These are phyloP conservation scores for Calonectria hongkongensis DNA, from an alignment of 2,329 filamentous ascomycete species.

Conservation along the genomic window DNA sequence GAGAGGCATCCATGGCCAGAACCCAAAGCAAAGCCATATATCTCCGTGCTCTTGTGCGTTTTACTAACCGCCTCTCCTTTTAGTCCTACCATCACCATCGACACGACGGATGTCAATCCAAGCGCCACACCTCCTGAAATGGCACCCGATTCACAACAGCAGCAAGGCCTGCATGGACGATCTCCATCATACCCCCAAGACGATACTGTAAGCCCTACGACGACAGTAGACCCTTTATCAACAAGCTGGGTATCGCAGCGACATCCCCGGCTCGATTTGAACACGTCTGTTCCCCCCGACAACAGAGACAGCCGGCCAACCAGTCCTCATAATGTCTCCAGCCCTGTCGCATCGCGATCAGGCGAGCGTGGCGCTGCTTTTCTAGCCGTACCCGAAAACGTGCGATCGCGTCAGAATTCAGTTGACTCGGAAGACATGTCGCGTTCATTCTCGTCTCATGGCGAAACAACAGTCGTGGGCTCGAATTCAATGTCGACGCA, in stretches of 20 bases:
- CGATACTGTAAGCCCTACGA: constrained; percentile 64
- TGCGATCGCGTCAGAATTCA: constrained; percentile 79
- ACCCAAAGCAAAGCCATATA: constrained; percentile 29
- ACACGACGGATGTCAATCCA: constrained; percentile 66
- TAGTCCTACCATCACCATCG: constrained; percentile 74
- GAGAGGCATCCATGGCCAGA: constrained; percentile 28
- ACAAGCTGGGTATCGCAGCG: constrained; percentile 49
- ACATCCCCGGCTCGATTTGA: constrained; percentile 64
- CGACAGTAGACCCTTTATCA: constrained; percentile 59
- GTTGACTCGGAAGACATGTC: constrained; percentile 80
- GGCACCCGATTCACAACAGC: constrained; percentile 52
- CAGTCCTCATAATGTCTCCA: constrained; percentile 84
- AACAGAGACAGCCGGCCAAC: constrained; percentile 80
- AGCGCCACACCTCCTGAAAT: constrained; percentile 55
- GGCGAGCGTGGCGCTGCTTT: constrained; percentile 72
- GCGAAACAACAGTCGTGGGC: constrained; percentile 75
- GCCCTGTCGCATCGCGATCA: constrained; percentile 68
- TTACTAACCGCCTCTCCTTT: constrained; percentile 44
- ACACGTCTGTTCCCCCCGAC: constrained; percentile 77
- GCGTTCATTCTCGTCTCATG: constrained; percentile 76
- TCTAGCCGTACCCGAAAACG: constrained; percentile 78
- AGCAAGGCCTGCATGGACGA: constrained; percentile 43
- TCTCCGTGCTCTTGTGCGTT: constrained; percentile 30
- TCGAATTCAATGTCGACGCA: constrained; percentile 63
- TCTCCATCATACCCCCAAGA: constrained; percentile 63